A percentile compares a stretch with the other conserved stretches of the same genome.
Conservation (phyloP, 176 grass and related monocot genomes). For the Chloris gayana region DNA sequence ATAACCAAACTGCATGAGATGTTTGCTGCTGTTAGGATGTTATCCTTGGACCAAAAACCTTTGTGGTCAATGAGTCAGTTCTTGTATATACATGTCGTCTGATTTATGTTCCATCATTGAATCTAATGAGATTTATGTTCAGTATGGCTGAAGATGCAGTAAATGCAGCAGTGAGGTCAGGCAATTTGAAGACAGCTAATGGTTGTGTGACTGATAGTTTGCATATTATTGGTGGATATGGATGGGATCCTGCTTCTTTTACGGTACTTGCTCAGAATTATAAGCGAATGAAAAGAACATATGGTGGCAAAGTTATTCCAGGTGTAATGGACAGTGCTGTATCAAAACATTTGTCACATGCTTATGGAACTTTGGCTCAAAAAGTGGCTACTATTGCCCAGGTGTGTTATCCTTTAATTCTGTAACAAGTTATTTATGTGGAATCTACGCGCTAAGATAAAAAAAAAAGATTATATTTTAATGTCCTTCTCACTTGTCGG, state of each 20-base stretch:
- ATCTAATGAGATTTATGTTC: conserved; percentile 42
- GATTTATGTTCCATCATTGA: neutral
- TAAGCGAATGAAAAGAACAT: conserved; percentile 78
- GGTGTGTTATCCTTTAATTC: conserved; percentile 41
- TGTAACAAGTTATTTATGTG: neutral
- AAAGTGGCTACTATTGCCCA: conserved; percentile 86
- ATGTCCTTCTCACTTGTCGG: neutral
- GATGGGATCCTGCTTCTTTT: conserved; percentile 85
- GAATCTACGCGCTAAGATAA: neutral
- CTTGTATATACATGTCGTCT: neutral
- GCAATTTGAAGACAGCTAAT: conserved; percentile 79
- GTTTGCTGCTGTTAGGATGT: conserved; percentile 6
- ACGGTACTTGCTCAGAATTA: conserved; percentile 84
- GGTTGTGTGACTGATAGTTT: conserved; percentile 84
- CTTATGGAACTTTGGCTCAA: conserved; percentile 86
- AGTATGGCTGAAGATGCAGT: conserved; percentile 99
- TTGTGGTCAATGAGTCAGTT: neutral
- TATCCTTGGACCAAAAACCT: neutral
- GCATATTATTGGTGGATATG: conserved; percentile 79
- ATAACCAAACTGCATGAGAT: neutral
- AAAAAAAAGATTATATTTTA: neutral
- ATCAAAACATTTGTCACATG: conserved; percentile 89
- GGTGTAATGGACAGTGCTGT: conserved; percentile 82
- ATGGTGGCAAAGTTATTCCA: conserved; percentile 89
- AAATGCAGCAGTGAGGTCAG: conserved; percentile 78